phyloP scores from a whole-genome alignment of 2,329 filamentous ascomycete species.

The Fusarium sp. region DNA sequence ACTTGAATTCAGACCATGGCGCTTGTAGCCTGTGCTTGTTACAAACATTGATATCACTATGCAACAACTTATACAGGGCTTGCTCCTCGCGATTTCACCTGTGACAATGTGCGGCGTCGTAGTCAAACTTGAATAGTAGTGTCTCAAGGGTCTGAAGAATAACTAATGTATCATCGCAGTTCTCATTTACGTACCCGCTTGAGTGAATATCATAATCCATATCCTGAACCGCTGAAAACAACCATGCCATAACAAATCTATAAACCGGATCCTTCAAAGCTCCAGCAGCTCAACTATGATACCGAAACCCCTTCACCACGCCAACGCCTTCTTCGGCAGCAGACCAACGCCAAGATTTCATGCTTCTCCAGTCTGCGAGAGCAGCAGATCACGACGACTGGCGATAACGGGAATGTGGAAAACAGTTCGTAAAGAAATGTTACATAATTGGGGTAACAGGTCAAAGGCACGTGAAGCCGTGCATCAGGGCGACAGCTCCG shows the following conservation, averaged over 20 bases:
- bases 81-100: background rate
- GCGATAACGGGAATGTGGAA: constrained; percentile 19
- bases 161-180: constrained; percentile 5
- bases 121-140: constrained; percentile 6
- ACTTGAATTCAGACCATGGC: background rate
- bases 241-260: constrained; percentile 45
- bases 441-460: constrained; percentile 1
- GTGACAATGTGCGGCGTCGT: background rate
- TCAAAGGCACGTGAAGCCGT: constrained; percentile 5
- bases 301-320: constrained; percentile 32
- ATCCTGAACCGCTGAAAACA: constrained; percentile 30
- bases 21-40: background rate
- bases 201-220: constrained; percentile 39
- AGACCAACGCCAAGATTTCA: constrained; percentile 37
- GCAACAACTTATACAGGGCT: background rate
- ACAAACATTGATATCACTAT: background rate
- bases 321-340: constrained; percentile 38
- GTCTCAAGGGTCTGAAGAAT: background rate
- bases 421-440: constrained; percentile 32
- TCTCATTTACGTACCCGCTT: constrained; percentile 32
- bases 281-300: constrained; percentile 26
- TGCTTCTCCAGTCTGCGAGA: constrained; percentile 30
- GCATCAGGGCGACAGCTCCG: background rate
- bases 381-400: constrained; percentile 22
- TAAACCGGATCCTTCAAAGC: constrained; percentile 32